Base-by-base conservation (phyloP, 2,329 filamentous ascomycete genomes). In the Colletotrichum sp. region DNA sequence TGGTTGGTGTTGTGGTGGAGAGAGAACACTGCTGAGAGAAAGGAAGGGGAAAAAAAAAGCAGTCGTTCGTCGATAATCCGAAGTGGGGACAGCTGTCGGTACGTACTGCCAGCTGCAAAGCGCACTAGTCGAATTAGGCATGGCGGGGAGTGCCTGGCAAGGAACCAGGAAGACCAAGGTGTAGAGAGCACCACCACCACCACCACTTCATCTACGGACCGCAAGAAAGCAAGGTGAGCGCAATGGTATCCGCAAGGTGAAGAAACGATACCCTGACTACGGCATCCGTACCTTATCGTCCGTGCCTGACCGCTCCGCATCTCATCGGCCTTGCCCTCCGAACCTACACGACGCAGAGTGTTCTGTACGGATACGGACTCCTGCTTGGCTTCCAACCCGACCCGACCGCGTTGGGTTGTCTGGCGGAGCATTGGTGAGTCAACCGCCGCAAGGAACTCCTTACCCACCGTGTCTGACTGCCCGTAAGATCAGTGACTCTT, bases 1-100 rank as follows among this genome's bases (percentile, higher is more conserved):
- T 76, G 67, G 79, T 75, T 71, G 69, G 74, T 79, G 77, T 76
- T 78, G 77, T 78, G 60, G 64, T 75, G 71, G 77, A 68, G 76
- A 70, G 76, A 78, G 69, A 67, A 75, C 57, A 63, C 65, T 77
- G 68, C n/a, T 16, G 18, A 34, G 28, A 32, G n/a, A 66, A 21
- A 55, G 39, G 36, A 57, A 55, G 28, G 24, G 21, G 16, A 34
- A 32, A 39, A 68, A 39, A 69, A 73, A 39, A 39, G 36, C 24
- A 55, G 52, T 60, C 60, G 68, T 75, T 75, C 62, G 60, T 71
- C 62, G 62, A 36, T 21, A 49, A 34, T 62, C 39, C 32, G 39
- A 62, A 36, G 72, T 71, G 62, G 59, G 5, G 30, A 57, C 34
- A 72, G 49, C 52, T 49, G 9, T 18, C 24, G 9, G 55, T 65